Evolutionary conservation across 1,284 basidiomycete genomes (phyloP).

Genomic region (Blastosporella zonata): DNA sequence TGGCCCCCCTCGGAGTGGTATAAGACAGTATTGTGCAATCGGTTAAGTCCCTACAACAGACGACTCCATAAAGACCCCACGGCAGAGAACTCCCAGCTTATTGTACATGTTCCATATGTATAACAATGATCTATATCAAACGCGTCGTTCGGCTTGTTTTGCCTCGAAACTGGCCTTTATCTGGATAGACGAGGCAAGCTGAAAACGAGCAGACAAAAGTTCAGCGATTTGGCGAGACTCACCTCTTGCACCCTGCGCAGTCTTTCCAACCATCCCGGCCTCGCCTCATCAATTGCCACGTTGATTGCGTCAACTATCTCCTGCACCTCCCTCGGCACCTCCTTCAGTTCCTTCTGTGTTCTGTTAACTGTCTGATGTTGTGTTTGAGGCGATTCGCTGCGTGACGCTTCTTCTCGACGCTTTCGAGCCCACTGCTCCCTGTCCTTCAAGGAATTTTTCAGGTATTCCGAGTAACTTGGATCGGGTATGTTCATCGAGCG

Average conservation of each 20-base stretch:
- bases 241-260: conserved; percentile 27
- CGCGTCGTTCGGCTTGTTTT: conserved; percentile 11
- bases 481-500: conserved; percentile 25
- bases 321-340: conserved; percentile 36
- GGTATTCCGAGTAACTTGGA: conserved; percentile 36
- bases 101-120: conserved; percentile 1
- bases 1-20: conserved; percentile 41
- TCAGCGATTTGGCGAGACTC: not conserved
- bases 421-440: conserved; percentile 59
- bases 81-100: not conserved
- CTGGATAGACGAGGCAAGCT: conserved; percentile 4
- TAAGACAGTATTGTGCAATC: conserved; percentile 15
- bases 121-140: conserved; percentile 14
- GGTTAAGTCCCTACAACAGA: conserved; percentile 9
- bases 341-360: conserved; percentile 35
- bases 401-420: conserved; percentile 41
- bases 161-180: conserved; percentile 17
- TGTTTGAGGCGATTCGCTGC: conserved; percentile 38
- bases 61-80: not conserved
- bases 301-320: conserved; percentile 51
- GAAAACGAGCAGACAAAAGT: not conserved
- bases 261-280: conserved; percentile 63
- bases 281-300: conserved; percentile 44
- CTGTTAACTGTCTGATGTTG: conserved; percentile 30
- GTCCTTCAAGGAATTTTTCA: conserved; percentile 49